Percentiles rank a stretch among this genome's conserved stretches.
These are phyloP conservation scores for Yamadazyma endophytica DNA, from an alignment of 805 yeast genomes.

Conservation along the genomic window DNA sequence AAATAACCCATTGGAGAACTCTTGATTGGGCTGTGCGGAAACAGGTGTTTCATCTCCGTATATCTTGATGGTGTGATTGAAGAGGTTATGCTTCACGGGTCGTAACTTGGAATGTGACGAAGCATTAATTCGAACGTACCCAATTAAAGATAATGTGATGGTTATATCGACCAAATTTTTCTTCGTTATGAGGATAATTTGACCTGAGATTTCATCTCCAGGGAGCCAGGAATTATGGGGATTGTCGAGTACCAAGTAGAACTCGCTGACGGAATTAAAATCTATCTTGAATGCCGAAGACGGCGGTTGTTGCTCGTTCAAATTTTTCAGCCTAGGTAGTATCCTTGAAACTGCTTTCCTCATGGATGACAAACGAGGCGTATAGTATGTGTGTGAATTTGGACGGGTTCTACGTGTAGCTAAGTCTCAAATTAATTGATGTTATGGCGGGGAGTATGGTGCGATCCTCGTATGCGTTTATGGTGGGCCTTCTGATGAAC, in stretches of 20 bases:
- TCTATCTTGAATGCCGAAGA: conserved; percentile 19
- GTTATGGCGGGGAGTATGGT: too few species aligned
- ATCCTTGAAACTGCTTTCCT: conserved; percentile 50
- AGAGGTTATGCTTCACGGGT: conserved; percentile 48
- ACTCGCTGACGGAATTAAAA: conserved; percentile 49
- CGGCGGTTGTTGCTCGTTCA: neutral
- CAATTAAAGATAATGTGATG: conserved; percentile 51
- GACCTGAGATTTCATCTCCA: conserved; percentile 70
- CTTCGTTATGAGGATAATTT: conserved; percentile 51
- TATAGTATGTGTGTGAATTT: too few species aligned
- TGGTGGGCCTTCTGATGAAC: too few species aligned
- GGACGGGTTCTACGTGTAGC: neutral
- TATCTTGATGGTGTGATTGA: conserved; percentile 54
- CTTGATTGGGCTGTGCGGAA: conserved; percentile 11
- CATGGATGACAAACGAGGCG: too few species aligned
- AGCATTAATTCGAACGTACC: conserved; percentile 53
- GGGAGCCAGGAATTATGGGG: conserved; percentile 80
- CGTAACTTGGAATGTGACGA: conserved; percentile 51
- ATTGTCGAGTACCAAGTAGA: conserved; percentile 65
- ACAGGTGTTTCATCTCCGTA: conserved; percentile 39
- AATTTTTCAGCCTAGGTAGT: conserved; percentile 17
- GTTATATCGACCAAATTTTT: conserved; percentile 52
- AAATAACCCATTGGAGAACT: conserved; percentile 47
- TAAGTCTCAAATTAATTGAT: too few species aligned
- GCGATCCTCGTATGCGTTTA: too few species aligned